Evolutionary conservation across 2,329 filamentous ascomycete genomes (phyloP), one percentile per base, ranked within the genome.

Genomic region (Xylariaceae sp.): DNA sequence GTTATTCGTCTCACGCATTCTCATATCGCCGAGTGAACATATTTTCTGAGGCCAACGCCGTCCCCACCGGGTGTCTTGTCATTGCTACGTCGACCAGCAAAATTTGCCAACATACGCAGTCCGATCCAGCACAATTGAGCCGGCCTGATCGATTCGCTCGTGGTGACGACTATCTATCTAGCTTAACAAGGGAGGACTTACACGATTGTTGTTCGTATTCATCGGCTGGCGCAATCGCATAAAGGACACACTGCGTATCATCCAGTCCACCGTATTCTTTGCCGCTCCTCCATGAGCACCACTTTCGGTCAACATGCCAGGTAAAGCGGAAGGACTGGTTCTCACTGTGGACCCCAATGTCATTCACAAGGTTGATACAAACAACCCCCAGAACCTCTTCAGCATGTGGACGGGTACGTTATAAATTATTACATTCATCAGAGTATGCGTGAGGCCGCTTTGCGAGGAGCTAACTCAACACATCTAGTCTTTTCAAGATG

Each of bases 391-490:
- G 77, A 95, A 92, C 72, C 85, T 97, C 55, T 95, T 94, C 77
- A 92, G 90, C 79, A 95, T 97, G 85, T 96, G 92, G 92, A 93
- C 91, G 74, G 90, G 92, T 96, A 77, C 83, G 89, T 55, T 59
- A 63, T 65, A 61, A 45, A 48, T 41, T n/a, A 61, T 57, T 30
- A 30, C 23, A 30, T 30, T 30, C 23, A 30, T 5, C 23, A 30
- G 23, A 41, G 35, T 30, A n/a, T 18, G 11, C 13, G n/a, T 30
- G 50, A 23, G 15, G 49, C 56, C 39, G 41, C 13, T 51, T 35
- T 54, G 57, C 53, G 23, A 55, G 66, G 63, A 66, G 23, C 74
- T 77, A 67, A 78, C 72, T 50, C 51, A 58, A 53, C 55, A 30
- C 56, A 45, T 61, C 48, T 72, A 94, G 92, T 97, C 61, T 97